Base-by-base conservation (phyloP, 768 basidiomycete species). In the Wakefieldia striispora region DNA sequence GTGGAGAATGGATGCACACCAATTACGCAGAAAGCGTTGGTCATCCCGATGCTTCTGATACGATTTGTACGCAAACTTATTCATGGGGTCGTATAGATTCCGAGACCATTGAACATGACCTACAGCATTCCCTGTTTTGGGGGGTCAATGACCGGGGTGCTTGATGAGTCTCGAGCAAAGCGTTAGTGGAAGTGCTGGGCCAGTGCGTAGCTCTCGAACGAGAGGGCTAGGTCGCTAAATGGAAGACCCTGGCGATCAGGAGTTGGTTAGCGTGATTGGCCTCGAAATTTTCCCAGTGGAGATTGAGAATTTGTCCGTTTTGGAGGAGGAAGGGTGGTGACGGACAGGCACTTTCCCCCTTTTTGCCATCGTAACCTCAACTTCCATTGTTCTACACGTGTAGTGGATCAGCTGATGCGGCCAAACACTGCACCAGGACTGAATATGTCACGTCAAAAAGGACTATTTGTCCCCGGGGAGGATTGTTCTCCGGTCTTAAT, bases 351-450 rank as follows among this genome's bases (percentile, higher is more conserved):
- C 53, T 56, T 57, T 63, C 49, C 20, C 55, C 53, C 34, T 58
- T 66, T 63, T 67, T 29, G 53, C 50, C 47, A 53, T 39, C 61
- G 59, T 49, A 61, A 56, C 51, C 41, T 53, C 41, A 1, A 29
- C 66, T 67, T 67, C 66, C 66, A 67, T 67, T 67, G 57, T 57
- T 52, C 54, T 43, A 49, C 68, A 69, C 64, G 59, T 66, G 57
- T 16, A 23, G 51, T 55, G 55, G 57, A 59, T 59, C 67, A 63
- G 51, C 46, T 53, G 60, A 65, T 38, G 24, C 24, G 41, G 37
- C 40, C 49, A 53, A 58, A 57, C n/a, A 46, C 48, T 59, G 54
- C 41, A 45, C 56, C 42, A 56, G 53, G 61, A 51, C 33, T 48
- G 56, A 55, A 49, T 19, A 53, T 55, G 51, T 48, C 40, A 38